phyloP scores from a whole-genome alignment of 2,329 filamentous ascomycete genomes.

The Xylariaceae sp. region DNA sequence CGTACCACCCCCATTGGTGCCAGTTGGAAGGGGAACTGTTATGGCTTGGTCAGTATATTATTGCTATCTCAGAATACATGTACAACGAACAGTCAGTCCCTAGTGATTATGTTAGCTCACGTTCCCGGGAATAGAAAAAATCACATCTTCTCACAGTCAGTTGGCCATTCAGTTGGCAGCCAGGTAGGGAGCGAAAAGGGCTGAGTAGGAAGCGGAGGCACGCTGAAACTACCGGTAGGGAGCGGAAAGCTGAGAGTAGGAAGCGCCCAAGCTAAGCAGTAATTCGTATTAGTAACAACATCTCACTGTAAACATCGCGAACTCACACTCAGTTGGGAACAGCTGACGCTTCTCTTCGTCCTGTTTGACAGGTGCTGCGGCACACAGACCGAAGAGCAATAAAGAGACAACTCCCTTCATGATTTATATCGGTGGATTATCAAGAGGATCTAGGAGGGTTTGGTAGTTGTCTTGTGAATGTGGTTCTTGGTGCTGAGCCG shows the following conservation, averaged over 20 bases:
- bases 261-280: background rate
- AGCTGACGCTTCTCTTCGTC: constrained; percentile 11
- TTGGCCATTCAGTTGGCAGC: constrained; percentile 2
- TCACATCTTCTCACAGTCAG: constrained; percentile 11
- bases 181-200: constrained; percentile 10
- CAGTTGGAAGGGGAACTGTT: constrained; percentile 16
- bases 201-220: background rate
- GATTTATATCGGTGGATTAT: constrained; percentile 2
- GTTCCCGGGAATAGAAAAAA: background rate
- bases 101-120: constrained; percentile 4
- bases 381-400: constrained; percentile 18
- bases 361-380: constrained; percentile 13
- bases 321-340: background rate
- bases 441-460: constrained; percentile 2
- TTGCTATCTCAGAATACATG: background rate
- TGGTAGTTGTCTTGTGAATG: background rate
- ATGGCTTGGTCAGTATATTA: background rate
- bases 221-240: background rate
- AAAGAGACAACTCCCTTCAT: constrained; percentile 24
- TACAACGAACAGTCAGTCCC: constrained; percentile 6
- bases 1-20: constrained; percentile 10
- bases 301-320: no score
- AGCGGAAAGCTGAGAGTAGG: background rate
- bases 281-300: no score
- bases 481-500: background rate